Evolutionary conservation across 2,329 filamentous ascomycete species (phyloP).

Genomic region (Canariomyces notabilis): DNA sequence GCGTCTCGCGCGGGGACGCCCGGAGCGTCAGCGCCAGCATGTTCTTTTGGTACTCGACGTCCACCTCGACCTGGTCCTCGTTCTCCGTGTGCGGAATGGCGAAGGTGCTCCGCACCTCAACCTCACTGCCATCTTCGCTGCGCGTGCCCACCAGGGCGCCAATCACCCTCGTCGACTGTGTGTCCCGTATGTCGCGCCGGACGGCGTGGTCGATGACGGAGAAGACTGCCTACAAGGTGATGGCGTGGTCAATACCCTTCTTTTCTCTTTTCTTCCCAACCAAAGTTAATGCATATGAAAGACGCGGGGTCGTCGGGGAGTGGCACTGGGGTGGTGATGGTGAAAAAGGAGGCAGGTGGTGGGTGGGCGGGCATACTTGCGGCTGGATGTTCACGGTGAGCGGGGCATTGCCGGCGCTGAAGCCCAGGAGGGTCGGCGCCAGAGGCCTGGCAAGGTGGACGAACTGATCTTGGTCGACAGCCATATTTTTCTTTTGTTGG

Average conservation of each 20-base stretch:
- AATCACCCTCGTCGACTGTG: slow-evolving; percentile 92
- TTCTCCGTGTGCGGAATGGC: slow-evolving; percentile 98
- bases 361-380: slow-evolving; percentile 58
- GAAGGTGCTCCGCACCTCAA: slow-evolving; percentile 93
- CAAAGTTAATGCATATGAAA: background rate
- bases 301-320: background rate
- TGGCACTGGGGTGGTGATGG: background rate
- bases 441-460: slow-evolving; percentile 91
- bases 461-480: slow-evolving; percentile 74
- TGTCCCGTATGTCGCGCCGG: slow-evolving; percentile 68
- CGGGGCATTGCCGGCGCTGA: slow-evolving; percentile 82
- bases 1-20: slow-evolving; percentile 85
- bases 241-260: slow-evolving; percentile 1
- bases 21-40: slow-evolving; percentile 95
- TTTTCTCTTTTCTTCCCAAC: background rate
- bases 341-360: slow-evolving; percentile 8
- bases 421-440: slow-evolving; percentile 72
- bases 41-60: slow-evolving; percentile 99
- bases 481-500: slow-evolving; percentile 71
- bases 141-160: slow-evolving; percentile 89
- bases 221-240: slow-evolving; percentile 54
- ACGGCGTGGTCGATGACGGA: slow-evolving; percentile 89
- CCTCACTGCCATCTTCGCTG: slow-evolving; percentile 93
- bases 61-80: slow-evolving; percentile 96
- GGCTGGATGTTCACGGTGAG: slow-evolving; percentile 93